These are phyloP conservation scores for Lecanicillium sp. DNA, from an alignment of 2,329 filamentous ascomycete genomes.

Conservation along the genomic window DNA sequence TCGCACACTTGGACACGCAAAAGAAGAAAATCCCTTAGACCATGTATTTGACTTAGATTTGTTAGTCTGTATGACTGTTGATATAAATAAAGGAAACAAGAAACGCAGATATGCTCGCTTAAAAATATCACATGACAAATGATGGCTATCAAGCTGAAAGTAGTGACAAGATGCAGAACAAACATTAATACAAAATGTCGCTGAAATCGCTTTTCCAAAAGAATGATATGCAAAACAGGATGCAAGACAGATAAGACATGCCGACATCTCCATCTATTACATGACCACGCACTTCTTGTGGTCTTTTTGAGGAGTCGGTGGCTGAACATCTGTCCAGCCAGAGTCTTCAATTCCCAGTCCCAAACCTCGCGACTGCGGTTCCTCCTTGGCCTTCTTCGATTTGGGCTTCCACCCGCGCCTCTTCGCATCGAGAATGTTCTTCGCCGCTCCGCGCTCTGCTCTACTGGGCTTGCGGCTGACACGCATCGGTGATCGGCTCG, in stretches of 20 bases:
- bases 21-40: too few relatives aligned
- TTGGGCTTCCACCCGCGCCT: constrained; percentile 48
- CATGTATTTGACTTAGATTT: too few relatives aligned
- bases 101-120: constrained; percentile 1
- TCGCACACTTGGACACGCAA: too few relatives aligned
- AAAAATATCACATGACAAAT: background rate
- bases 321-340: constrained; percentile 49
- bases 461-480: constrained; percentile 46
- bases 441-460: constrained; percentile 54
- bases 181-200: constrained; percentile 6
- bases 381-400: constrained; percentile 34
- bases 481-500: constrained; percentile 33
- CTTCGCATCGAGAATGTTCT: constrained; percentile 57
- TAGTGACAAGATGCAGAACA: background rate
- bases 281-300: constrained; percentile 49
- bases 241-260: too few relatives aligned
- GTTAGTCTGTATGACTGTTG: too few relatives aligned
- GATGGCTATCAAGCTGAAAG: background rate
- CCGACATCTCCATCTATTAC: constrained; percentile 30
- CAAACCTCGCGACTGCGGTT: constrained; percentile 13
- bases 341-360: constrained; percentile 24
- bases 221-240: background rate
- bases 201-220: constrained; percentile 10
- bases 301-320: constrained; percentile 23
- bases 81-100: too few relatives aligned